These are phyloP conservation scores for Beauveria sp. DNA, from an alignment of 2,329 filamentous ascomycete genomes.

Conservation along the genomic window DNA sequence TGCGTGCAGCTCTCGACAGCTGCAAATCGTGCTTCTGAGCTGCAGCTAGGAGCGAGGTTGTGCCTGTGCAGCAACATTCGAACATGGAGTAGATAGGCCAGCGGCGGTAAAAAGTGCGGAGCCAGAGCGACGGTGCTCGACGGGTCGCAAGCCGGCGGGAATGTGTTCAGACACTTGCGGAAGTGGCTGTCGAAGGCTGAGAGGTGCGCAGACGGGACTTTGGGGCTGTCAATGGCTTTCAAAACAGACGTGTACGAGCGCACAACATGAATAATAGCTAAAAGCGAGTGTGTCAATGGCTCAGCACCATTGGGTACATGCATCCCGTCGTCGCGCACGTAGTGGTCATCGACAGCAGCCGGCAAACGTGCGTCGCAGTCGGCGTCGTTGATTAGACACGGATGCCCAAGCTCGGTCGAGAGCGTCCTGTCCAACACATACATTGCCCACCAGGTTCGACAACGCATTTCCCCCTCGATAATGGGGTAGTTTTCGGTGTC, in stretches of 20 bases:
- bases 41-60: constrained; percentile 69
- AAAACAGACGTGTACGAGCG: constrained; percentile 68
- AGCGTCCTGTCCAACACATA: constrained; percentile 82
- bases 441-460: constrained; percentile 87
- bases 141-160: constrained; percentile 67
- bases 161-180: constrained; percentile 62
- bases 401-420: constrained; percentile 72
- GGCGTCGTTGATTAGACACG: constrained; percentile 74
- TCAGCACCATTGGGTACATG: constrained; percentile 42
- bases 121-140: constrained; percentile 61
- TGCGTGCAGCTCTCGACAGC: constrained; percentile 72
- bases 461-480: constrained; percentile 77
- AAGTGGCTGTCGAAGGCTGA: constrained; percentile 80
- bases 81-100: constrained; percentile 72
- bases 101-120: constrained; percentile 63
- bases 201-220: constrained; percentile 59
- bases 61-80: constrained; percentile 83
- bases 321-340: constrained; percentile 53
- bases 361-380: constrained; percentile 84
- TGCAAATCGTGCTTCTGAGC: constrained; percentile 54
- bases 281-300: constrained; percentile 60
- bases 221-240: constrained; percentile 59
- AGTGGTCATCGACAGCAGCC: constrained; percentile 72
- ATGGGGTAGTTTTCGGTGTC: constrained; percentile 66
- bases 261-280: constrained; percentile 75